Conservation (phyloP, 768 basidiomycete genomes). For the Suillus subalutaceus region DNA sequence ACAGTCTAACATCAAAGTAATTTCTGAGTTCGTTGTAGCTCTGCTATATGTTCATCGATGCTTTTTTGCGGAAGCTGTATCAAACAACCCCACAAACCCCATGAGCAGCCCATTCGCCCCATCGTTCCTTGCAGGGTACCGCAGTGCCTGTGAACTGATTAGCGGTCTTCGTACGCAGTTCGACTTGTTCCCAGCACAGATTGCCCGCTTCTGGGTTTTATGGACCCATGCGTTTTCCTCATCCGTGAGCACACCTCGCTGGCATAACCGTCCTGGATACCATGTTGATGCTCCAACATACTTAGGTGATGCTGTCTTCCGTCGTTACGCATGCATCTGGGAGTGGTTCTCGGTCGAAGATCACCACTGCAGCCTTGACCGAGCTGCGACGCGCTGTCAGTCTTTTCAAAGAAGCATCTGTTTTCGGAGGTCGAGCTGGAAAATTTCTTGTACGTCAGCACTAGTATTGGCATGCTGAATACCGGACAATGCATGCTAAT, state of each 20-base stretch:
- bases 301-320: slow-evolving; percentile 74
- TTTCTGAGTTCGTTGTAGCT: slow-evolving; percentile 39
- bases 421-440: slow-evolving; percentile 63
- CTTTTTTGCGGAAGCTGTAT: slow-evolving; percentile 75
- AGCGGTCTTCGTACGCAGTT: slow-evolving; percentile 51
- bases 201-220: slow-evolving; percentile 69
- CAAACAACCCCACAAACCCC: slow-evolving; percentile 65
- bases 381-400: slow-evolving; percentile 64
- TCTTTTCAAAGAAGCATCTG: slow-evolving; percentile 65
- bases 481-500: background rate
- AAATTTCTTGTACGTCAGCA: slow-evolving; percentile 63
- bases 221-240: slow-evolving; percentile 77
- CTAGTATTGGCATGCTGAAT: background rate
- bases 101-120: slow-evolving; percentile 69
- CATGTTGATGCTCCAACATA: slow-evolving; percentile 7
- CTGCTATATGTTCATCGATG: slow-evolving; percentile 74
- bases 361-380: slow-evolving; percentile 68
- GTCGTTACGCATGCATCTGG: slow-evolving; percentile 70
- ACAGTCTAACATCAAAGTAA: background rate
- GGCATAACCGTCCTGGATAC: slow-evolving; percentile 5
- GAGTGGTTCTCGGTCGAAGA: slow-evolving; percentile 52
- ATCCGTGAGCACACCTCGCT: slow-evolving; percentile 43
- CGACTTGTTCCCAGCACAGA: slow-evolving; percentile 54
- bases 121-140: slow-evolving; percentile 69
- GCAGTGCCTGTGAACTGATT: slow-evolving; percentile 64